Evolutionary conservation across 495 filamentous ascomycete genomes (phyloP).

Genomic region (Lophiostoma macrostomum): DNA sequence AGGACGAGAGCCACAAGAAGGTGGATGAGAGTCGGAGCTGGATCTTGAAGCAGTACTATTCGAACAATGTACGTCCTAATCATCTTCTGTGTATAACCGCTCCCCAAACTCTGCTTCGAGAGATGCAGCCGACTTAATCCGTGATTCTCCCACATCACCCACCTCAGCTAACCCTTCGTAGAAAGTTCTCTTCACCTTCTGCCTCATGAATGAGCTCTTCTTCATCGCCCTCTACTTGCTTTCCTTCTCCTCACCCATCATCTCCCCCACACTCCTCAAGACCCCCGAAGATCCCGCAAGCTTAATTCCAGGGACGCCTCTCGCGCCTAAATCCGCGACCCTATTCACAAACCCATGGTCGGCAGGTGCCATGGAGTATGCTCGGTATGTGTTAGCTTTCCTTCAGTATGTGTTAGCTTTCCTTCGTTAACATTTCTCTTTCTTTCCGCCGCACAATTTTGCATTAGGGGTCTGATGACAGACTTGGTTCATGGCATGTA

Average conservation of each 20-base stretch:
- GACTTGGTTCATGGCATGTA: too few species aligned
- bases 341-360: constrained; percentile 82
- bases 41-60: constrained; percentile 92
- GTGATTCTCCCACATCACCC: constrained; percentile 7
- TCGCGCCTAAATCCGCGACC: constrained; percentile 59
- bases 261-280: constrained; percentile 76
- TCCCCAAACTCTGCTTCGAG: too few species aligned
- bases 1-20: constrained; percentile 84
- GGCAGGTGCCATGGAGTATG: constrained; percentile 86
- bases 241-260: constrained; percentile 83
- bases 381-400: constrained; percentile 53
- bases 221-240: constrained; percentile 98
- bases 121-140: too few species aligned
- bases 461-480: too few species aligned
- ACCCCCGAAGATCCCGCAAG: constrained; percentile 45
- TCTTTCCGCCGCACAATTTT: too few species aligned
- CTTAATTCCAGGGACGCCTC: constrained; percentile 63
- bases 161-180: constrained; percentile 41
- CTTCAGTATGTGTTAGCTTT: too few species aligned
- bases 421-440: too few species aligned
- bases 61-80: constrained; percentile 80
- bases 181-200: constrained; percentile 89
- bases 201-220: constrained; percentile 87
- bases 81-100: too few species aligned
- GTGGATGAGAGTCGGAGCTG: constrained; percentile 73